Percentiles rank a stretch among this genome's conserved stretches.
These are phyloP conservation scores for Orbilia blumenaviensis DNA, from an alignment of 2,329 filamentous ascomycete species.

Conservation along the genomic window DNA sequence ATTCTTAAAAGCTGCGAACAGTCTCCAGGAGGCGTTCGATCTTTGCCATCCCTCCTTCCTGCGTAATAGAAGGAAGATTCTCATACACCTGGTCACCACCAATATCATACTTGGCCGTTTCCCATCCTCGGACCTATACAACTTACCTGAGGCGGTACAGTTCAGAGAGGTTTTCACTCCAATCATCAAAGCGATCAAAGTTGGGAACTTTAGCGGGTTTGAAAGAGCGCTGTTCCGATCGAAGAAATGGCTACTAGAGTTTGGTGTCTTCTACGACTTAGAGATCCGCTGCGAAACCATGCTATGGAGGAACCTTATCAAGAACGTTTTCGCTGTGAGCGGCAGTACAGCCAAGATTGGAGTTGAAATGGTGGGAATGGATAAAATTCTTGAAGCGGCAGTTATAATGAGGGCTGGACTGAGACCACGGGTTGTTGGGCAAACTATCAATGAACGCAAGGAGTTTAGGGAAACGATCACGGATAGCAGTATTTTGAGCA, in stretches of 20 bases:
- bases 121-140: slow-evolving; percentile 29
- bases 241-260: slow-evolving; percentile 45
- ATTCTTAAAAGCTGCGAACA: slow-evolving; percentile 37
- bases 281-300: slow-evolving; percentile 47
- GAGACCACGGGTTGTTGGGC: slow-evolving; percentile 21
- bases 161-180: slow-evolving; percentile 38
- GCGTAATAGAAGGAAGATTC: slow-evolving; percentile 41
- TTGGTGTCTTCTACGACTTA: slow-evolving; percentile 44
- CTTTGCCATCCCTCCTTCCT: slow-evolving; percentile 51
- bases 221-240: slow-evolving; percentile 27
- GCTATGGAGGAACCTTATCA: slow-evolving; percentile 43
- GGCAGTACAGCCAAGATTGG: slow-evolving; percentile 49
- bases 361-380: slow-evolving; percentile 39
- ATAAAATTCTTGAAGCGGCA: slow-evolving; percentile 39
- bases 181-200: slow-evolving; percentile 36
- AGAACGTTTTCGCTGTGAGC: slow-evolving; percentile 36
- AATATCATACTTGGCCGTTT: slow-evolving; percentile 49
- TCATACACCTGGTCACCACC: slow-evolving; percentile 39
- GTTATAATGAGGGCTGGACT: slow-evolving; percentile 8
- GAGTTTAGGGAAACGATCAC: slow-evolving; percentile 37
- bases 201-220: slow-evolving; percentile 30
- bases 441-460: slow-evolving; percentile 2
- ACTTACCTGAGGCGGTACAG: slow-evolving; percentile 39
- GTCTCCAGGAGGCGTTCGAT: slow-evolving; percentile 27
- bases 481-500: slow-evolving; percentile 41